phyloP scores from a whole-genome alignment of 139 green algal genomes.

The Auxenochlorella pyrenoidosa region DNA sequence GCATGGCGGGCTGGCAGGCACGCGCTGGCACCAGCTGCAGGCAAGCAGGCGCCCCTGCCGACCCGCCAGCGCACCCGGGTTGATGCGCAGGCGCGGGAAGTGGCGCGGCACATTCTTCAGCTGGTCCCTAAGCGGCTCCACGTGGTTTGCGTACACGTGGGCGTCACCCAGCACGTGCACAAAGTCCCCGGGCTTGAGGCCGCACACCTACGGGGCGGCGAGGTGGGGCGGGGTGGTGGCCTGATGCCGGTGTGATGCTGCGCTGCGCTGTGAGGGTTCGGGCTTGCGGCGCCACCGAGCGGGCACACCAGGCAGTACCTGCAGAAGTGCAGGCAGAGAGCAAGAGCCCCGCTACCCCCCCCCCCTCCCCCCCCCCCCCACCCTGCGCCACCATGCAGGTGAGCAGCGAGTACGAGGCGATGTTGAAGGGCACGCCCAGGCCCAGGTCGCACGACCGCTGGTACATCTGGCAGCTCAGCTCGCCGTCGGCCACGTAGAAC shows the following conservation, averaged over 20 bases:
- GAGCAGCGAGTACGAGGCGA: conserved; percentile 96
- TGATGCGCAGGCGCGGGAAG: conserved; percentile 77
- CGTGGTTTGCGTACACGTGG: conserved; percentile 98
- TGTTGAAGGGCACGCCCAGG: conserved; percentile 99
- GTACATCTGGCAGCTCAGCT: conserved; percentile 99
- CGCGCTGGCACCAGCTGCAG: no score
- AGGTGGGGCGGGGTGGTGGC: neutral
- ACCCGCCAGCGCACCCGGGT: conserved; percentile 55
- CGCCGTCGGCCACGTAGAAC: conserved; percentile 98
- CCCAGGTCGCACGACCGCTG: conserved; percentile 98
- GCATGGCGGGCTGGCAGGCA: no score
- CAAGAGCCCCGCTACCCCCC: neutral
- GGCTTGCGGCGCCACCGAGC: neutral
- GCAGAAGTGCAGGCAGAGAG: neutral
- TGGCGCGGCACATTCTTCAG: conserved; percentile 17
- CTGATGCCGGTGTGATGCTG: neutral
- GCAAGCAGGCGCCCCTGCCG: no score
- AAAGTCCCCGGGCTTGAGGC: conserved; percentile 91
- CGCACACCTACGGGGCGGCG: conserved; percentile 73
- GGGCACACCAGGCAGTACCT: no score
- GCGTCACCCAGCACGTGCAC: conserved; percentile 96
- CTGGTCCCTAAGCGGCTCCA: conserved; percentile 93
- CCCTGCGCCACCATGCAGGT: conserved; percentile 94
- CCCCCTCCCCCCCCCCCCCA: neutral
- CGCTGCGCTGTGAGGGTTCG: neutral